Evolutionary conservation across 2,329 filamentous ascomycete species (phyloP).

Genomic region (Biscogniauxia sp.): DNA sequence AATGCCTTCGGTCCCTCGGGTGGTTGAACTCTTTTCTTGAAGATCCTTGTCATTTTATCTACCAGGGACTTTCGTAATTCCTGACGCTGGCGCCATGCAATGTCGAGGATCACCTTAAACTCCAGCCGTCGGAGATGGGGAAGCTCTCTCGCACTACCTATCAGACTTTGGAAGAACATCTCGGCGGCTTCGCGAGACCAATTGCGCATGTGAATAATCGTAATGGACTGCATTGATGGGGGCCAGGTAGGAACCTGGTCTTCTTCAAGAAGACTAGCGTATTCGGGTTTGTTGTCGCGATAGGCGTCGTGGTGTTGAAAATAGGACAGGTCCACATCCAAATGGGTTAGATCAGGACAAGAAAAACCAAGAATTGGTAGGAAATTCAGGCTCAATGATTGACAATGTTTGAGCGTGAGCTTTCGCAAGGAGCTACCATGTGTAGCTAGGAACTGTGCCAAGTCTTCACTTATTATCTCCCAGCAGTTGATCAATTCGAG

Average conservation of each 20-base stretch:
- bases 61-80: conserved; percentile 78
- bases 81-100: conserved; percentile 78
- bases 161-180: conserved; percentile 75
- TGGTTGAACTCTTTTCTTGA: conserved; percentile 36
- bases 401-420: conserved; percentile 74
- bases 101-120: conserved; percentile 75
- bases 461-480: conserved; percentile 64
- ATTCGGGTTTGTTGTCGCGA: conserved; percentile 72
- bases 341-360: conserved; percentile 68
- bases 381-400: conserved; percentile 73
- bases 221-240: conserved; percentile 63
- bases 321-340: conserved; percentile 78
- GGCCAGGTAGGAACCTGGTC: conserved; percentile 78
- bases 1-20: conserved; percentile 17
- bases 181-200: conserved; percentile 69
- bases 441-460: conserved; percentile 63
- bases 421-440: conserved; percentile 67
- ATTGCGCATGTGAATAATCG: conserved; percentile 74
- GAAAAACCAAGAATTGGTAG: conserved; percentile 61
- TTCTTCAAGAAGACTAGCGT: conserved; percentile 63
- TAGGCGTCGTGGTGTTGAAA: conserved; percentile 67
- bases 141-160: conserved; percentile 66
- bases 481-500: conserved; percentile 79
- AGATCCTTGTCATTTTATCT: conserved; percentile 65
- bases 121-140: conserved; percentile 66